phyloP scores from a whole-genome alignment of 2,329 filamentous ascomycete species.

The Leptographium lundbergii region DNA sequence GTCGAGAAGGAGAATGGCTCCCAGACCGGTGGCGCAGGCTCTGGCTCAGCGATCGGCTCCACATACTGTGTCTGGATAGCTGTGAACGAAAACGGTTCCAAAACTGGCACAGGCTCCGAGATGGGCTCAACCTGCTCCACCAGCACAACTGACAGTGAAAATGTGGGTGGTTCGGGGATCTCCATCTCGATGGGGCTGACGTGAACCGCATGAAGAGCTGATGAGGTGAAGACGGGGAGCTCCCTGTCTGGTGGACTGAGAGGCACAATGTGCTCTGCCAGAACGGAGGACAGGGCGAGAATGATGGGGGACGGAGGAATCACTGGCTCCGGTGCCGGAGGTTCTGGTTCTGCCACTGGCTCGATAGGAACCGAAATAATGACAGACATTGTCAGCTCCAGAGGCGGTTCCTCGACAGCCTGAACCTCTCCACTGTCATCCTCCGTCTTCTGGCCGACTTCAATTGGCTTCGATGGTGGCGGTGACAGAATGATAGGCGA shows the following conservation, averaged over 20 bases:
- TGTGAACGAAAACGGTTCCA: not conserved
- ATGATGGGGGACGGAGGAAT: not conserved
- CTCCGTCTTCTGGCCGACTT: not conserved
- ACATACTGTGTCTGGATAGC: not conserved
- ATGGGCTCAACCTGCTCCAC: constrained; percentile 19
- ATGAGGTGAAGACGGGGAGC: constrained; percentile 6
- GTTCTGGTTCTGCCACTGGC: constrained; percentile 5
- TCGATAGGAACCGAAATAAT: constrained; percentile 7
- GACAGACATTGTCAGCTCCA: constrained; percentile 4
- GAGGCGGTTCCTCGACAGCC: not conserved
- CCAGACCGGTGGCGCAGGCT: not conserved
- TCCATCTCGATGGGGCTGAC: constrained; percentile 8
- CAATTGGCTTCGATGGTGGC: constrained; percentile 15
- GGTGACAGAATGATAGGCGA: constrained; percentile 17
- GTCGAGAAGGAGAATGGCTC: not conserved
- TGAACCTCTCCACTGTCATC: constrained; percentile 1
- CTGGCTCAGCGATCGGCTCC: not conserved
- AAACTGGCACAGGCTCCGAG: not conserved
- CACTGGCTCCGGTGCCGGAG: constrained; percentile 1
- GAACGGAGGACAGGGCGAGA: not conserved
- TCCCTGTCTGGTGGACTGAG: not conserved
- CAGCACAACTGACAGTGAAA: constrained; percentile 29
- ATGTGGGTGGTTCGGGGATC: constrained; percentile 1
- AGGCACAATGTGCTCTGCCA: not conserved
- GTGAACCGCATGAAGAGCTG: constrained; percentile 5